Percentiles rank a stretch among this genome's conserved stretches.
Conservation (phyloP, 345 rosid genomes). For the Brassica incana region DNA sequence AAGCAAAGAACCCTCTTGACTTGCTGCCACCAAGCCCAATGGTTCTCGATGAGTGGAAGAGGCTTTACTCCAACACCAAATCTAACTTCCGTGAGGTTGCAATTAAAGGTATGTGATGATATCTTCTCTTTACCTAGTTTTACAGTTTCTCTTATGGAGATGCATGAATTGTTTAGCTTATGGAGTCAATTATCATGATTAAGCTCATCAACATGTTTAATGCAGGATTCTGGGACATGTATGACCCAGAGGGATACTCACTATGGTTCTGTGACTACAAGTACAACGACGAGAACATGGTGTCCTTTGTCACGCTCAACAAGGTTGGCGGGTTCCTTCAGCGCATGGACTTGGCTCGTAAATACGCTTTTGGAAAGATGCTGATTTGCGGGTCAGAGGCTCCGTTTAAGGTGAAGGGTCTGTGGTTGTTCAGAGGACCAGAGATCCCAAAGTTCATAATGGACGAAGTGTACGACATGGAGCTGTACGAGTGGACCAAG, state of each 20-base stretch:
- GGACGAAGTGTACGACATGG: constrained; percentile 90
- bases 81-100: constrained; percentile 97
- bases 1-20: constrained; percentile 89
- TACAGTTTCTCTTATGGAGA: too few relatives aligned
- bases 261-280: constrained; percentile 97
- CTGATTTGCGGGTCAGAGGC: constrained; percentile 63
- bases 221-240: constrained; percentile 99
- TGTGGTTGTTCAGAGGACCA: constrained; percentile 90
- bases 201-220: background rate
- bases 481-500: constrained; percentile 83
- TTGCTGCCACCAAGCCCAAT: constrained; percentile 86
- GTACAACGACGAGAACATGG: constrained; percentile 90
- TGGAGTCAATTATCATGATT: too few relatives aligned
- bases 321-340: constrained; percentile 96
- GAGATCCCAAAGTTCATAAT: constrained; percentile 75
- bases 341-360: constrained; percentile 91
- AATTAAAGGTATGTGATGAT: constrained; percentile 61
- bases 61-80: constrained; percentile 94
- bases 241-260: constrained; percentile 92
- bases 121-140: too few relatives aligned
- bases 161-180: too few relatives aligned
- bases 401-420: constrained; percentile 83
- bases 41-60: constrained; percentile 97
- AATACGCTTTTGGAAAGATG: constrained; percentile 95
- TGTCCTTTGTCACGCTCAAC: constrained; percentile 88